Evolutionary conservation across 805 yeast genomes (phyloP).

Genomic region (Yarrowia deformans): DNA sequence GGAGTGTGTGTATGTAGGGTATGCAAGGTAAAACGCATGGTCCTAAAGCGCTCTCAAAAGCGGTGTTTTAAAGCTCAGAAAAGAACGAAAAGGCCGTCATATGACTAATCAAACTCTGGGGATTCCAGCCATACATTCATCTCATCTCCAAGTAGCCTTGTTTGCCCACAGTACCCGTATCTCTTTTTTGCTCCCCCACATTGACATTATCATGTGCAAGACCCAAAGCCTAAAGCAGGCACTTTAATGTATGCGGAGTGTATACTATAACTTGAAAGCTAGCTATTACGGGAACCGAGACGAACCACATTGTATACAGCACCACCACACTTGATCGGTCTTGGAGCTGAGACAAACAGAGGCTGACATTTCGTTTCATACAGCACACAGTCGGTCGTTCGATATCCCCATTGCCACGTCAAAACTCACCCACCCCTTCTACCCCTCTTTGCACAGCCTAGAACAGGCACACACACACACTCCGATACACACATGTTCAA

Average conservation of each 20-base stretch:
- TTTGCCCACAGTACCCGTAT: not conserved
- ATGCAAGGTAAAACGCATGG: not conserved
- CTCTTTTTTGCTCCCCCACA: slow-evolving; percentile 33
- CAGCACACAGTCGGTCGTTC: no score
- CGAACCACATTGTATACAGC: not conserved
- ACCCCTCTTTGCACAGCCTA: not conserved
- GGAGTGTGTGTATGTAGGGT: not conserved
- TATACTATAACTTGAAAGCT: not conserved
- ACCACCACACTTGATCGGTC: not conserved
- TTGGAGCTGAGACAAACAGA: not conserved
- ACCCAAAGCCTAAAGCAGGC: not conserved
- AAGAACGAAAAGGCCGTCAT: not conserved
- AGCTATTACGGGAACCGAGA: no score
- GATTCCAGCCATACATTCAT: not conserved
- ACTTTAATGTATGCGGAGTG: slow-evolving; percentile 1
- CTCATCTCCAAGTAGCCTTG: no score
- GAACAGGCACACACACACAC: not conserved
- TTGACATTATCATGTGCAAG: slow-evolving; percentile 27
- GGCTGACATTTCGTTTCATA: no score
- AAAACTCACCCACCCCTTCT: not conserved
- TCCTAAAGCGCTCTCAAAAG: no score
- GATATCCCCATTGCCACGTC: no score
- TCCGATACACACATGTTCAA: not conserved
- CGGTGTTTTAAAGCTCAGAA: no score
- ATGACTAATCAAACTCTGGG: not conserved